phyloP scores from a whole-genome alignment of 2,329 filamentous ascomycete species.

The Elsinoe australis region DNA sequence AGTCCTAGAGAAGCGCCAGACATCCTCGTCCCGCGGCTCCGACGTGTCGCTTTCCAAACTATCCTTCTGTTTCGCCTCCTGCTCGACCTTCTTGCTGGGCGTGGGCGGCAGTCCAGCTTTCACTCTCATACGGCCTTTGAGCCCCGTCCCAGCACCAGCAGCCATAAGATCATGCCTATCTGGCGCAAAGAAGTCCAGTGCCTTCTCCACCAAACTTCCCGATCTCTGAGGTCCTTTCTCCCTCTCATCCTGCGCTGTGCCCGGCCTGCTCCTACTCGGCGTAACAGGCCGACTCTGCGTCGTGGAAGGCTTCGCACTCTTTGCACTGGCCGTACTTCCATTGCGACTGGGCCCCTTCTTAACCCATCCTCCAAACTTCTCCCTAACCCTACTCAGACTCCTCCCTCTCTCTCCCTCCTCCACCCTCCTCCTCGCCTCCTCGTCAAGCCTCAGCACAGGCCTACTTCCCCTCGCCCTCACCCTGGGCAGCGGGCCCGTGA shows the following conservation, averaged over 20 bases:
- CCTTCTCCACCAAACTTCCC: conserved; percentile 9
- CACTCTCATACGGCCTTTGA: conserved; percentile 6
- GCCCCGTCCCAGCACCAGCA: background rate
- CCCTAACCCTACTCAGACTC: background rate
- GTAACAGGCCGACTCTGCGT: background rate
- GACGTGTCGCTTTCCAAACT: conserved; percentile 3
- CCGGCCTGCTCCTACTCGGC: background rate
- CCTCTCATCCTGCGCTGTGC: background rate
- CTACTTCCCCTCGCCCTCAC: background rate
- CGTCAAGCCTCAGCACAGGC: background rate
- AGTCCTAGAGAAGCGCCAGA: background rate
- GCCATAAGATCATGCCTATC: background rate
- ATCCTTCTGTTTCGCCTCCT: background rate
- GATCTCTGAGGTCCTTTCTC: background rate
- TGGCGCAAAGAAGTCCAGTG: conserved; percentile 11
- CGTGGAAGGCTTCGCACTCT: too few species aligned
- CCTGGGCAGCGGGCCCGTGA: background rate
- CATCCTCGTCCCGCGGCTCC: background rate
- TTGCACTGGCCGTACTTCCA: background rate
- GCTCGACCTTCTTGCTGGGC: background rate
- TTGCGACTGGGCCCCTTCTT: background rate
- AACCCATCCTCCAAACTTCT: background rate
- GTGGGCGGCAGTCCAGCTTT: conserved; percentile 4
- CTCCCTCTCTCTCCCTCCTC: background rate
- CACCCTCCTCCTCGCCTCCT: background rate